Evolutionary conservation across 345 rosid genomes (phyloP).

Genomic region (Lenwebbia sp.): DNA sequence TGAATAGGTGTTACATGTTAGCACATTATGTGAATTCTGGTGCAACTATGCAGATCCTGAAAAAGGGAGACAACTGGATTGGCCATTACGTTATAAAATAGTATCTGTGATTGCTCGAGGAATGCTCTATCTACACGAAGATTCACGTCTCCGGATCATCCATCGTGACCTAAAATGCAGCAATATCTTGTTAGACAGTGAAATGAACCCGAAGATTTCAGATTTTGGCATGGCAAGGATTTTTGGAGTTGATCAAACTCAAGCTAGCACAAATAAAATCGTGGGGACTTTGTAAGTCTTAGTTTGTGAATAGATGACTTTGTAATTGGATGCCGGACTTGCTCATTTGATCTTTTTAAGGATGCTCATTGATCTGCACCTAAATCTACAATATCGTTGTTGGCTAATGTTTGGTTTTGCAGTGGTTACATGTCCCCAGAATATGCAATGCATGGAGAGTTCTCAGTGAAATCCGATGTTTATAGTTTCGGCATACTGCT

Average conservation of each 20-base stretch:
- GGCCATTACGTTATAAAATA: background rate
- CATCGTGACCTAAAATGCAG: background rate
- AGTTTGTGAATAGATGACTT: background rate
- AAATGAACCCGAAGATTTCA: background rate
- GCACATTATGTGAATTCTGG: background rate
- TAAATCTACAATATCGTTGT: no score
- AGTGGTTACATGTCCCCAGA: no score
- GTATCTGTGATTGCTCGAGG: background rate
- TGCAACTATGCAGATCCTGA: background rate
- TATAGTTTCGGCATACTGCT: no score
- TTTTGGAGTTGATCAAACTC: background rate
- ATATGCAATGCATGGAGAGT: no score
- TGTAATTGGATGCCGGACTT: accelerated
- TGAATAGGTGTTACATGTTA: background rate
- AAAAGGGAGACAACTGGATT: background rate
- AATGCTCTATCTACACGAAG: background rate
- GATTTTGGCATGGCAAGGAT: background rate
- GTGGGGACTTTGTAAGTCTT: background rate
- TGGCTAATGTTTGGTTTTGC: no score
- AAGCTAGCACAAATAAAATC: background rate
- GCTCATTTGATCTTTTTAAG: no score
- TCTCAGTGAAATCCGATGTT: no score
- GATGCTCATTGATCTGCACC: no score
- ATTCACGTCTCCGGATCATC: background rate
- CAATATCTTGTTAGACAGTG: background rate